Base-by-base conservation (phyloP, 108 stramenopile genomes). In the Chaetoceros tenuissimus region DNA sequence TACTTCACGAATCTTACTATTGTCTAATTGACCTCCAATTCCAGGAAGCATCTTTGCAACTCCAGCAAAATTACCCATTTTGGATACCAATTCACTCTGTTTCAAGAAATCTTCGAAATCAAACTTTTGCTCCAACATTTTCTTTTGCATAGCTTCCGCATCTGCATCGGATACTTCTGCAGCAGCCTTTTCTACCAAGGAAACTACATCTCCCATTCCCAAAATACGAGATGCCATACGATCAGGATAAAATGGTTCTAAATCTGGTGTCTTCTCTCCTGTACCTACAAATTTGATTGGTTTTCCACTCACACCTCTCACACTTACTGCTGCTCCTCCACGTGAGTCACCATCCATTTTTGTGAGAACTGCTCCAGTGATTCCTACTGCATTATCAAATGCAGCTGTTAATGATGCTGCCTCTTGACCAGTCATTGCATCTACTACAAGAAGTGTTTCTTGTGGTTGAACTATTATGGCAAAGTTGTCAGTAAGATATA, bases 371-470 rank as follows among this genome's bases (percentile, higher is more conserved):
- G 96, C 90, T 22, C 97, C 97, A 5, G 97, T 82, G 21, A 97
- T 77, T 28, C 93, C 92, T 2, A 95, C 85, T 50, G 93, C 94
- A 27, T 81, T 71, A 77, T 97, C 88, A 67, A 97, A 96, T 1
- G 89, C 75, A 24, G 91, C 89, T 22, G 97, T 95, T 53, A 96
- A 67, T 21, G 89, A 84, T 3, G 97, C 97, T 13, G 97, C 97
- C 52, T 94, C 97, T 66, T 97, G 97, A 30, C 97, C 97, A 3
- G 95, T 97, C 95, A 97, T 96, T 46, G 95, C 94, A 69, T 97
- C 97, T 5, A 97, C 94, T 17, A 97, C 94, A 19, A 97, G 81
- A n/a, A 97, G 75, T 24, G 92, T 93, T 71, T 97, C 97, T 53
- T 89, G 82, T 10, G 97, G 89, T 59, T 81, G 56, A 2, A 92